Percentiles rank a stretch among this genome's conserved stretches.
phyloP scores from a whole-genome alignment of 768 basidiomycete genomes.

The Mrakia frigida region DNA sequence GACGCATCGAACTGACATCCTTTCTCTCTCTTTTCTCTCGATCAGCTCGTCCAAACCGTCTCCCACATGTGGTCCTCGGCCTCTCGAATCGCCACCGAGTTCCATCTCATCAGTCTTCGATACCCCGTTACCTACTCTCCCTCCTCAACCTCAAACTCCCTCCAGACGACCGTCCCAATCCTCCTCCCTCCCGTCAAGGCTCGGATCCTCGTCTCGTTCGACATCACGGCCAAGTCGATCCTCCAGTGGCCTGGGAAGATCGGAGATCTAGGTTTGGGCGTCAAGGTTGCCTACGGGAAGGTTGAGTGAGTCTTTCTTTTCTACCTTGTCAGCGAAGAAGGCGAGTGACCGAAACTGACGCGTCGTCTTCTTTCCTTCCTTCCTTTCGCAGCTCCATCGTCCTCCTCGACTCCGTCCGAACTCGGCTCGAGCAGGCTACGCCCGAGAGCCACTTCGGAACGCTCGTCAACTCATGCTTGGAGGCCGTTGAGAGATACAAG shows the following conservation, averaged over 20 bases:
- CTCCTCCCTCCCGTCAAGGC: conserved; percentile 27
- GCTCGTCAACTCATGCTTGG: conserved; percentile 24
- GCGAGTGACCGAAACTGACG: not conserved
- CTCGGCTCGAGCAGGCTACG: not conserved
- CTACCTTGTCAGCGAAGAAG: not conserved
- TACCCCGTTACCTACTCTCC: conserved; percentile 35
- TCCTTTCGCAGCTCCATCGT: not conserved
- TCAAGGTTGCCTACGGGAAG: conserved; percentile 36
- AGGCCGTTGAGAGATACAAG: conserved; percentile 13
- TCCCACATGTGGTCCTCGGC: conserved; percentile 37
- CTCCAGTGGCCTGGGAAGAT: conserved; percentile 36
- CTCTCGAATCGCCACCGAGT: conserved; percentile 38
- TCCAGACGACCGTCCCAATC: not conserved
- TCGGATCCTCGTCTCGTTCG: conserved; percentile 36
- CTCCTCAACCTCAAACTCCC: not conserved
- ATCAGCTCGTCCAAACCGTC: conserved; percentile 38
- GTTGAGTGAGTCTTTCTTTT: conserved; percentile 27
- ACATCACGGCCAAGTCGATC: conserved; percentile 29
- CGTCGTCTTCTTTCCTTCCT: not conserved
- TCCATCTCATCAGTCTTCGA: conserved; percentile 36
- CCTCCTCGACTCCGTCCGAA: not conserved
- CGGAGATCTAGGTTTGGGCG: conserved; percentile 31
- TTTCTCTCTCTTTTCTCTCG: not conserved
- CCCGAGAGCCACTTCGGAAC: conserved; percentile 8
- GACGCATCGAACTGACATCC: not conserved